These are phyloP conservation scores for Mortierella sp. DNA, from an alignment of 371 early-diverging fungal genomes.

Conservation along the genomic window DNA sequence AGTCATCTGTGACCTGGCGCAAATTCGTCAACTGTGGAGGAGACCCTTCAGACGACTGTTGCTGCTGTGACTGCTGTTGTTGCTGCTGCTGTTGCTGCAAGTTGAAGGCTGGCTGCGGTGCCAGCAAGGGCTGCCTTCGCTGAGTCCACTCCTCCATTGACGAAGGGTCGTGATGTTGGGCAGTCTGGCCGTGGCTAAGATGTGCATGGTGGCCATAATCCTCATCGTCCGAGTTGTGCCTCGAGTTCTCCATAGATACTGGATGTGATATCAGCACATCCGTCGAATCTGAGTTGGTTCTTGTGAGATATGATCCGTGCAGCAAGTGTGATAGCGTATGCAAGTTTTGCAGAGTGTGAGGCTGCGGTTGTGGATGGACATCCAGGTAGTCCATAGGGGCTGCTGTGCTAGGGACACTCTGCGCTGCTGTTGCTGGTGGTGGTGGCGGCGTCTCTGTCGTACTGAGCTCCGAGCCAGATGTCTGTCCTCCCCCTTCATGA, in stretches of 20 bases:
- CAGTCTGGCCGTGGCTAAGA: constrained; percentile 8
- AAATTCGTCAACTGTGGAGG: not conserved
- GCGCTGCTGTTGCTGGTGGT: not conserved
- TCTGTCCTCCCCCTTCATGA: constrained; percentile 13
- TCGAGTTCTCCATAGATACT: constrained; percentile 33
- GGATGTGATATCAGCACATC: constrained; percentile 39
- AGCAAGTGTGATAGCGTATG: not conserved
- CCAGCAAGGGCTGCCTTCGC: constrained; percentile 22
- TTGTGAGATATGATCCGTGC: constrained; percentile 16
- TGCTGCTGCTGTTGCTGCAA: constrained; percentile 16
- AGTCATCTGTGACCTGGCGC: not conserved
- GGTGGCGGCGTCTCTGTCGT: not conserved
- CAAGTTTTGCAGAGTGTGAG: constrained; percentile 9
- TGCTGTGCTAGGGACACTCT: not conserved
- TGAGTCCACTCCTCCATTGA: constrained; percentile 32
- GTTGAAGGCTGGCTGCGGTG: not conserved
- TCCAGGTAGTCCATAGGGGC: constrained; percentile 48
- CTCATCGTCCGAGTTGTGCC: constrained; percentile 49
- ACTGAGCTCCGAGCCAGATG: constrained; percentile 12
- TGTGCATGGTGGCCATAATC: constrained; percentile 24
- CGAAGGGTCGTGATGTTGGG: constrained; percentile 11
- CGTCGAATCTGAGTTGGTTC: constrained; percentile 39
- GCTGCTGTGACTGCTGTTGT: not conserved
- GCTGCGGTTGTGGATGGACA: not conserved
- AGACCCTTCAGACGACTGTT: not conserved